phyloP scores from a whole-genome alignment of 1,139 yeast species.

The Geotrichum restrictum region DNA sequence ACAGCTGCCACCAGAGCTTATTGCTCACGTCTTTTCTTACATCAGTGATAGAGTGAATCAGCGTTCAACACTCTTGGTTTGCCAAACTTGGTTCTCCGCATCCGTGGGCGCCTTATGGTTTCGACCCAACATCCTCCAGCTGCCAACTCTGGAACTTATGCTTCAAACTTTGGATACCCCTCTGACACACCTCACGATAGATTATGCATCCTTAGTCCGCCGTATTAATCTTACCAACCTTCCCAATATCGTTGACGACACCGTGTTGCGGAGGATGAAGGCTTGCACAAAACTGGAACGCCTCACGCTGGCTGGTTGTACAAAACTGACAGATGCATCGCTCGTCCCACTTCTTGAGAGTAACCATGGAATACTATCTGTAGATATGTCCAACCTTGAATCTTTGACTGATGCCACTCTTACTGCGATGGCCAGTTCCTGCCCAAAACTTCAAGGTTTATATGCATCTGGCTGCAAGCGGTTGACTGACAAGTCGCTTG shows the following conservation, averaged over 20 bases:
- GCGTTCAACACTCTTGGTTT: slow-evolving; percentile 66
- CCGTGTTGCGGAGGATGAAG: slow-evolving; percentile 41
- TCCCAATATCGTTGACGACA: slow-evolving; percentile 64
- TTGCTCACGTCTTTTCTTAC: slow-evolving; percentile 65
- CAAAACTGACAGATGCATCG: slow-evolving; percentile 57
- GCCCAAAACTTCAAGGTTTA: slow-evolving; percentile 79
- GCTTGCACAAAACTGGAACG: slow-evolving; percentile 74
- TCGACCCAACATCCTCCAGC: slow-evolving; percentile 54
- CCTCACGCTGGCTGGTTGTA: slow-evolving; percentile 77
- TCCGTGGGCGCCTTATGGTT: slow-evolving; percentile 84
- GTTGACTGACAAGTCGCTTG: slow-evolving; percentile 65
- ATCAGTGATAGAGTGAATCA: slow-evolving; percentile 62
- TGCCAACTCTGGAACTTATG: slow-evolving; percentile 19
- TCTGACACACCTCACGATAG: slow-evolving; percentile 49
- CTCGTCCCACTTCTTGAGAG: slow-evolving; percentile 58
- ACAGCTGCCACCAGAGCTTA: slow-evolving; percentile 74
- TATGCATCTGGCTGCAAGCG: slow-evolving; percentile 81
- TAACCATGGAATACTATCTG: slow-evolving; percentile 72
- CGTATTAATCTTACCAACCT: slow-evolving; percentile 77
- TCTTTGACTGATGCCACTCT: slow-evolving; percentile 66
- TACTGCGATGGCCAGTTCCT: slow-evolving; percentile 62
- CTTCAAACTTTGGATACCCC: slow-evolving; percentile 42
- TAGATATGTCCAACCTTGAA: slow-evolving; percentile 84
- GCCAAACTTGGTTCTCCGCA: slow-evolving; percentile 75
- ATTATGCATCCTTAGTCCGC: slow-evolving; percentile 69